Conservation (phyloP, 257 asterid genomes). For the Solanum etuberosum region DNA sequence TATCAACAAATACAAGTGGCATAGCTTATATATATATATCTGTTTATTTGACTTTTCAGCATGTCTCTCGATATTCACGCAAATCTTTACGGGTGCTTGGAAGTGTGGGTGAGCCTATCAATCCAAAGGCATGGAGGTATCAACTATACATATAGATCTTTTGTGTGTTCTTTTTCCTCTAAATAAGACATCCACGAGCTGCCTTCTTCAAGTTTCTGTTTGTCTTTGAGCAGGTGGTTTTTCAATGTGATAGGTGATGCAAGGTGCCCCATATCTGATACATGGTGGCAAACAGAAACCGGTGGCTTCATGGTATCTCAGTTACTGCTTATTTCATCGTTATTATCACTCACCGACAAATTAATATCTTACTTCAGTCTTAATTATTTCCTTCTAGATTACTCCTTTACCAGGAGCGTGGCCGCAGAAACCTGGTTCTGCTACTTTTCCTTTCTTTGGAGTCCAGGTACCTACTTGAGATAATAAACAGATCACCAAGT, state of each 20-base stretch:
- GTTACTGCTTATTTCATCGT: slow-evolving; percentile 9
- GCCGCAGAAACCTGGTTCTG: slow-evolving; percentile 99
- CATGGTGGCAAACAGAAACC: slow-evolving; percentile 99
- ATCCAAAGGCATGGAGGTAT: slow-evolving; percentile 99
- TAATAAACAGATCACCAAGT: not conserved
- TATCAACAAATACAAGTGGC: not conserved
- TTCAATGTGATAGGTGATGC: slow-evolving; percentile 83
- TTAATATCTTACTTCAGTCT: slow-evolving; percentile 7
- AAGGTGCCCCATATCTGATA: slow-evolving; percentile 94
- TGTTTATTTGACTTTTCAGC: slow-evolving; percentile 42
- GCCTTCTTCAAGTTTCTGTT: not conserved
- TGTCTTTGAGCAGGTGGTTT: slow-evolving; percentile 64
- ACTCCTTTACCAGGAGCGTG: slow-evolving; percentile 99
- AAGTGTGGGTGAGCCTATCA: slow-evolving; percentile 97
- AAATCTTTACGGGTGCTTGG: slow-evolving; percentile 96
- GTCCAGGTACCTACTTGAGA: slow-evolving; percentile 53
- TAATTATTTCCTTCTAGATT: slow-evolving; percentile 46
- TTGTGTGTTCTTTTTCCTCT: slow-evolving; percentile 1
- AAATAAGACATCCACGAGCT: not conserved
- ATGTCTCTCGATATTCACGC: slow-evolving; percentile 73
- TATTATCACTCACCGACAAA: slow-evolving; percentile 2
- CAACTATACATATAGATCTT: slow-evolving; percentile 7
- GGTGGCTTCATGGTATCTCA: slow-evolving; percentile 87
- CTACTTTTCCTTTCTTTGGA: slow-evolving; percentile 97
- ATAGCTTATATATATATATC: not conserved